These are phyloP conservation scores for Nakazawaea ernobii DNA, from an alignment of 805 yeast genomes.

Conservation along the genomic window DNA sequence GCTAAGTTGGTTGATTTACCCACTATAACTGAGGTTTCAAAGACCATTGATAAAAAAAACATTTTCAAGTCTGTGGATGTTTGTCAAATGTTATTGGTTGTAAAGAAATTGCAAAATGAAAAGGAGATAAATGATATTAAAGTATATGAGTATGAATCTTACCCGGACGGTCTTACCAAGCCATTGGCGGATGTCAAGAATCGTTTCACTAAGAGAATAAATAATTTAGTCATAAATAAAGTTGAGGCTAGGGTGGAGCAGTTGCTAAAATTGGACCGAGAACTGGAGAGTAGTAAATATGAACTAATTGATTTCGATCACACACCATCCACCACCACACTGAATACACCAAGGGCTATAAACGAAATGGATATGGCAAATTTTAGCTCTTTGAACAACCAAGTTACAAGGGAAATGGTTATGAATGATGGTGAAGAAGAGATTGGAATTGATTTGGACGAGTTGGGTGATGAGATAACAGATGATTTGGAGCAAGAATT, in stretches of 20 bases:
- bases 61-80: slow-evolving; percentile 82
- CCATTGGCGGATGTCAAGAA: slow-evolving; percentile 72
- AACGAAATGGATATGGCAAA: slow-evolving; percentile 3
- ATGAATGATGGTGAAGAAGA: slow-evolving; percentile 19
- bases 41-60: slow-evolving; percentile 84
- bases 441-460: slow-evolving; percentile 16
- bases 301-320: slow-evolving; percentile 62
- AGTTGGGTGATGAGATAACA: slow-evolving; percentile 7
- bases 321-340: slow-evolving; percentile 27
- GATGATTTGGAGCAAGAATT: slow-evolving; percentile 11
- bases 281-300: slow-evolving; percentile 74
- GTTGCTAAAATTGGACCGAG: slow-evolving; percentile 67
- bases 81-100: slow-evolving; percentile 76
- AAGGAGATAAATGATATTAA: slow-evolving; percentile 39
- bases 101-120: slow-evolving; percentile 43
- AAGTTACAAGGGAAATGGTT: slow-evolving; percentile 26
- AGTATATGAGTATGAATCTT: slow-evolving; percentile 24
- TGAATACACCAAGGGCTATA: slow-evolving; percentile 19
- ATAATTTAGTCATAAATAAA: slow-evolving; percentile 65
- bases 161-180: slow-evolving; percentile 77
- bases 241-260: slow-evolving; percentile 78
- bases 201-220: slow-evolving; percentile 65
- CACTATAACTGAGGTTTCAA: slow-evolving; percentile 78
- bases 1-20: slow-evolving; percentile 89
- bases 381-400: slow-evolving; percentile 5